These are phyloP conservation scores for Coffea humblotiana DNA, from an alignment of 305 asterid genomes.

Conservation along the genomic window DNA sequence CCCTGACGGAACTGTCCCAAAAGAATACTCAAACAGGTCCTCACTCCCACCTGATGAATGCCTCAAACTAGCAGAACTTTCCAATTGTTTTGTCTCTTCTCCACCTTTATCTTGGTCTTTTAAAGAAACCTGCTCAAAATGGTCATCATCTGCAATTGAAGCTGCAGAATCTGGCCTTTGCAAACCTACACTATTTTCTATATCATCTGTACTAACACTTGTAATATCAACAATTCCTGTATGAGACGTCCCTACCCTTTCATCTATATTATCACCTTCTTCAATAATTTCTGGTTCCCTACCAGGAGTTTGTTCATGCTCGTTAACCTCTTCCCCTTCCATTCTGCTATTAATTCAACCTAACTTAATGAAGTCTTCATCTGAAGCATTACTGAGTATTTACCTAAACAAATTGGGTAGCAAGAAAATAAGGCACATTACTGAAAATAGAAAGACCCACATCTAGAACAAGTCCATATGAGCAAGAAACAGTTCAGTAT, in stretches of 20 bases:
- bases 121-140: conserved; percentile 69
- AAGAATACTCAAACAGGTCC: conserved; percentile 56
- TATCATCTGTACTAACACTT: conserved; percentile 34
- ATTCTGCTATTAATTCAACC: conserved; percentile 28
- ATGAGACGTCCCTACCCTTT: conserved; percentile 30
- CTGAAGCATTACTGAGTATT: conserved; percentile 8
- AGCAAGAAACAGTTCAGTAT: not conserved
- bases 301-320: conserved; percentile 35
- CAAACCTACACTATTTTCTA: conserved; percentile 37
- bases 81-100: conserved; percentile 34
- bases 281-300: conserved; percentile 29
- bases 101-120: conserved; percentile 59
- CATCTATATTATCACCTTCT: conserved; percentile 38
- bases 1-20: conserved; percentile 44
- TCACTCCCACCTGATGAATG: conserved; percentile 53
- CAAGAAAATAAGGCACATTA: not conserved
- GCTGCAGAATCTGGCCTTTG: conserved; percentile 44
- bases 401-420: not conserved
- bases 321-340: conserved; percentile 54
- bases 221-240: conserved; percentile 25
- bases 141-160: conserved; percentile 47
- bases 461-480: not conserved
- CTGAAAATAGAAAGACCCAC: not conserved
- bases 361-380: conserved; percentile 26
- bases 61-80: conserved; percentile 46